These are phyloP conservation scores for Crucibulum laeve DNA, from an alignment of 768 basidiomycete genomes.

Conservation along the genomic window DNA sequence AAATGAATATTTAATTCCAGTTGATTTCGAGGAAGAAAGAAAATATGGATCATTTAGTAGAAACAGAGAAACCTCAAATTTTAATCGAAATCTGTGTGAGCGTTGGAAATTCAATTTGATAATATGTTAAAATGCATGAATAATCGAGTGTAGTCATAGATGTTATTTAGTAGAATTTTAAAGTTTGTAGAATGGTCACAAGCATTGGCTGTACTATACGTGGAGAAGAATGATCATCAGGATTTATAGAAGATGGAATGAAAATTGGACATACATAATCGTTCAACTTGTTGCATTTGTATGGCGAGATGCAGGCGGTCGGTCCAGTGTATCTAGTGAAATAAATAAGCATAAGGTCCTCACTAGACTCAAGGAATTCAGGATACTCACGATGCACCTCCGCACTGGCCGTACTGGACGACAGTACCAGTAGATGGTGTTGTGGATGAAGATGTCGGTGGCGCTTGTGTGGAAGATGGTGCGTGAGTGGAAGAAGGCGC, in stretches of 20 bases:
- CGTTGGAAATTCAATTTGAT: not conserved
- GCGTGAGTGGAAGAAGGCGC: constrained; percentile 9
- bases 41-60: too few species aligned
- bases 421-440: constrained; percentile 23
- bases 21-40: too few species aligned
- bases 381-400: constrained; percentile 32
- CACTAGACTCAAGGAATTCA: constrained; percentile 2
- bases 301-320: constrained; percentile 29
- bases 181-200: constrained; percentile 5
- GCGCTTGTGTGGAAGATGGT: constrained; percentile 11
- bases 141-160: not conserved
- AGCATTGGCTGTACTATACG: constrained; percentile 22
- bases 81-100: too few species aligned
- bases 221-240: not conserved
- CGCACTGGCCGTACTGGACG: constrained; percentile 38
- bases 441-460: constrained; percentile 15
- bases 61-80: too few species aligned
- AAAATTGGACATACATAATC: constrained; percentile 23
- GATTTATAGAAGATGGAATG: not conserved
- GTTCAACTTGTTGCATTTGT: constrained; percentile 26
- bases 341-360: not conserved
- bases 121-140: not conserved
- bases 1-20: too few species aligned
- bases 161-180: not conserved
- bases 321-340: constrained; percentile 26